A percentile compares a stretch with the other conserved stretches of the same genome.
phyloP scores from a whole-genome alignment of 2,329 filamentous ascomycete species.

The Colletotrichum orchidophilum region DNA sequence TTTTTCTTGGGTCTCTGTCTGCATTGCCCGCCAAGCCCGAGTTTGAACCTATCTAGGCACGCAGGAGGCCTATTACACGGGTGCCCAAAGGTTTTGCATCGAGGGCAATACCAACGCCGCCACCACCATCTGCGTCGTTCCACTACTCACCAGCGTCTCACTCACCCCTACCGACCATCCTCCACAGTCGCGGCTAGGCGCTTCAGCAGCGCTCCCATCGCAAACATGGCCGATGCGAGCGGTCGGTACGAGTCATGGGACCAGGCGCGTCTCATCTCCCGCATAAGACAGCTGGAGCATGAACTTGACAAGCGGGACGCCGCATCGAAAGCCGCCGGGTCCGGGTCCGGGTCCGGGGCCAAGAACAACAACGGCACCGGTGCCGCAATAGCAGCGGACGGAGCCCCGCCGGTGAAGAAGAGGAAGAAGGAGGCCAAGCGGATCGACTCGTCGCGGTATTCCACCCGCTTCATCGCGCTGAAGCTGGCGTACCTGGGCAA shows the following conservation, averaged over 20 bases:
- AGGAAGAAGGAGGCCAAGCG: slow-evolving; percentile 49
- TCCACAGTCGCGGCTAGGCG: not conserved
- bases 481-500: slow-evolving; percentile 95
- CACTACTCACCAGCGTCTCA: not conserved
- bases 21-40: slow-evolving; percentile 11
- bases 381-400: not conserved
- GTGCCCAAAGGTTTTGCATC: not conserved
- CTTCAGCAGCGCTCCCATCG: slow-evolving; percentile 8
- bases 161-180: not conserved
- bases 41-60: not conserved
- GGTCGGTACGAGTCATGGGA: slow-evolving; percentile 73
- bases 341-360: slow-evolving; percentile 5
- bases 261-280: slow-evolving; percentile 72
- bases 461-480: slow-evolving; percentile 85
- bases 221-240: slow-evolving; percentile 35
- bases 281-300: slow-evolving; percentile 73
- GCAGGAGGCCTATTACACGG: slow-evolving; percentile 8
- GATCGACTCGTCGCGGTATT: slow-evolving; percentile 84
- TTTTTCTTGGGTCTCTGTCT: slow-evolving; percentile 12
- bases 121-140: not conserved
- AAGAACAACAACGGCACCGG: not conserved
- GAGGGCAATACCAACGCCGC: not conserved
- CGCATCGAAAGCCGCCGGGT: slow-evolving; percentile 35
- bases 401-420: slow-evolving; percentile 40
- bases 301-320: slow-evolving; percentile 65